Conservation (phyloP, 306 rosid species). For the Ormosia emarginata region DNA sequence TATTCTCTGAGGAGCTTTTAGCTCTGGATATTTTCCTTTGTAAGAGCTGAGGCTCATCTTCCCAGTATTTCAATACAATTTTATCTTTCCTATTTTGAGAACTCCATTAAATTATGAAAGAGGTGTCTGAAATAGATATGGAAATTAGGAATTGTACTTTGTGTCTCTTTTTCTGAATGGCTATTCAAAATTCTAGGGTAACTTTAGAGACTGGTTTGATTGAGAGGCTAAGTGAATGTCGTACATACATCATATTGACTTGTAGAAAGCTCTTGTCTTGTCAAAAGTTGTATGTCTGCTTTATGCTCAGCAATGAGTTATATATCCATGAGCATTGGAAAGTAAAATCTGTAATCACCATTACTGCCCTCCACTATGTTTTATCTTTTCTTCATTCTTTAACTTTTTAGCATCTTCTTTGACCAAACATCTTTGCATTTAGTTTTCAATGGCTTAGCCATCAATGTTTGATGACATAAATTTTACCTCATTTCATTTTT, state of each 20-base stretch:
- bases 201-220: not conserved
- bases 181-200: not conserved
- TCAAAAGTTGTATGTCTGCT: not conserved
- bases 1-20: no score
- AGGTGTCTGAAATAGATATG: not conserved
- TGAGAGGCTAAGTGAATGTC: not conserved
- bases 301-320: not conserved
- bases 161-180: not conserved
- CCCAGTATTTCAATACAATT: no score
- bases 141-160: not conserved
- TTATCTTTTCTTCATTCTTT: not conserved
- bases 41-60: no score
- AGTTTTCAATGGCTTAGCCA: not conserved
- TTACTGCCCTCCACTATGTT: not conserved
- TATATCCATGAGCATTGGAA: not conserved
- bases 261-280: not conserved
- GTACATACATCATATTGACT: not conserved
- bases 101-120: no score
- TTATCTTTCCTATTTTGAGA: no score
- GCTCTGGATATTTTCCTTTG: no score
- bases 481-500: not conserved
- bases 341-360: not conserved
- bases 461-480: not conserved
- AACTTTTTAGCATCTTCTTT: not conserved
- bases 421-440: not conserved